Percentiles rank a stretch among this genome's conserved stretches.
These are phyloP conservation scores for Maudiozyma serrabonitensis DNA, from an alignment of 805 yeast genomes.

Conservation along the genomic window DNA sequence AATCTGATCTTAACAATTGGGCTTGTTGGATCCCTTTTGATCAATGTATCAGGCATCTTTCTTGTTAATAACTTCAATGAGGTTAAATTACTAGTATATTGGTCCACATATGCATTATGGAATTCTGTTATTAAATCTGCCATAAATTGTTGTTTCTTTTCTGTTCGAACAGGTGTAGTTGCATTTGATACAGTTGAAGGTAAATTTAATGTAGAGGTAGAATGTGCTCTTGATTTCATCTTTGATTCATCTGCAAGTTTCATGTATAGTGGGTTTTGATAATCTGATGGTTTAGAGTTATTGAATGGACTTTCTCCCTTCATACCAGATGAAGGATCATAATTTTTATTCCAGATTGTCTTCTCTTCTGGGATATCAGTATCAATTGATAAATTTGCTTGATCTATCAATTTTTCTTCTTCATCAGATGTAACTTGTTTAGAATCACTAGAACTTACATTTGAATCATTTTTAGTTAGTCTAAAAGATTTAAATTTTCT, in stretches of 20 bases:
- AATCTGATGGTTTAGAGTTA: neutral
- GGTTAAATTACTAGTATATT: slow-evolving; percentile 15
- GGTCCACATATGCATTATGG: slow-evolving; percentile 19
- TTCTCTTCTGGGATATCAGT: neutral
- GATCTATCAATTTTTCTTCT: neutral
- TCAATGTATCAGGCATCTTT: slow-evolving; percentile 20
- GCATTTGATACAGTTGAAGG: neutral
- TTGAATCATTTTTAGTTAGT: slow-evolving; percentile 3
- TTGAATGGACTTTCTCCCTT: neutral
- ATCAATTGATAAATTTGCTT: neutral
- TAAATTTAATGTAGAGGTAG: neutral
- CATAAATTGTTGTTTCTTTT: slow-evolving; percentile 11
- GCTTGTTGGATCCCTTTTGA: slow-evolving; percentile 16
- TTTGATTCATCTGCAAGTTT: neutral
- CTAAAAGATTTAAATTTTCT: slow-evolving; percentile 21
- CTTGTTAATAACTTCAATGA: slow-evolving; percentile 20
- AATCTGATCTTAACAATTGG: slow-evolving; percentile 22
- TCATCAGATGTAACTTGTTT: slow-evolving; percentile 3
- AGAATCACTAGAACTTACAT: slow-evolving; percentile 2
- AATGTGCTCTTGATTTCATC: neutral
- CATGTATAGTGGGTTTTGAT: neutral
- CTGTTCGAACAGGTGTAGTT: neutral
- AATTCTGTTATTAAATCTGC: slow-evolving; percentile 20
- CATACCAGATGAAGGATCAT: neutral
- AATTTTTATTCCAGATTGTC: neutral